phyloP scores from a whole-genome alignment of 1,139 yeast species.

The Yamadazyma friedrichii region DNA sequence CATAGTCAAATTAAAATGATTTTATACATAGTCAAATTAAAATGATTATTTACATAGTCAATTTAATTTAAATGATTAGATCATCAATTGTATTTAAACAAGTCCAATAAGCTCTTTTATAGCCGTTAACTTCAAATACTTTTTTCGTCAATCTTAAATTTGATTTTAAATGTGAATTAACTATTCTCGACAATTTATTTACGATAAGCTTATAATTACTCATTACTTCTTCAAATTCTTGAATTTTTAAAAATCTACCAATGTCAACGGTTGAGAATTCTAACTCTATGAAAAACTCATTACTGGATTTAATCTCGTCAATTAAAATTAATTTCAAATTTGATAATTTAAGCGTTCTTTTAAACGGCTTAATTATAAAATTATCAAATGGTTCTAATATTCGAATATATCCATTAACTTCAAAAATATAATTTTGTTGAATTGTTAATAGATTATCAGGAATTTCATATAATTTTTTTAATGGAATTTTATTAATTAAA shows the following conservation, averaged over 20 bases:
- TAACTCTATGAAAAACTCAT: slow-evolving; percentile 14
- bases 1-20: too few relatives aligned
- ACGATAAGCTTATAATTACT: background rate
- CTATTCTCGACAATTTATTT: background rate
- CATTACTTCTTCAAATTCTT: slow-evolving; percentile 27
- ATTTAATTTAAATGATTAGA: background rate
- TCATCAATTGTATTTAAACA: slow-evolving; percentile 6
- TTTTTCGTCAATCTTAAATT: background rate
- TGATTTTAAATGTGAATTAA: background rate
- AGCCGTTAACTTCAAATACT: background rate
- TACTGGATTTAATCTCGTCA: slow-evolving; percentile 11
- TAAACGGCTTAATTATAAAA: slow-evolving; percentile 29
- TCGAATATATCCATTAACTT: slow-evolving; percentile 18
- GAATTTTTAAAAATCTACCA: slow-evolving; percentile 25
- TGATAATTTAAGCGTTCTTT: slow-evolving; percentile 28
- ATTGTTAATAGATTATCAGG: slow-evolving; percentile 16
- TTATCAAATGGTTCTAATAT: slow-evolving; percentile 20
- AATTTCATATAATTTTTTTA: slow-evolving; percentile 11
- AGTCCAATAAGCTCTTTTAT: slow-evolving; percentile 8
- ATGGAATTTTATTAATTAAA: slow-evolving; percentile 16
- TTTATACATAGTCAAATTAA: too few relatives aligned
- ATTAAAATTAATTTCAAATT: slow-evolving; percentile 23
- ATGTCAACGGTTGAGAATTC: slow-evolving; percentile 30
- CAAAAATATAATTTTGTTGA: slow-evolving; percentile 17
- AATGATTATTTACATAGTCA: too few relatives aligned